phyloP scores from a whole-genome alignment of 1,284 basidiomycete genomes.

The Papiliotrema nemorosa region DNA sequence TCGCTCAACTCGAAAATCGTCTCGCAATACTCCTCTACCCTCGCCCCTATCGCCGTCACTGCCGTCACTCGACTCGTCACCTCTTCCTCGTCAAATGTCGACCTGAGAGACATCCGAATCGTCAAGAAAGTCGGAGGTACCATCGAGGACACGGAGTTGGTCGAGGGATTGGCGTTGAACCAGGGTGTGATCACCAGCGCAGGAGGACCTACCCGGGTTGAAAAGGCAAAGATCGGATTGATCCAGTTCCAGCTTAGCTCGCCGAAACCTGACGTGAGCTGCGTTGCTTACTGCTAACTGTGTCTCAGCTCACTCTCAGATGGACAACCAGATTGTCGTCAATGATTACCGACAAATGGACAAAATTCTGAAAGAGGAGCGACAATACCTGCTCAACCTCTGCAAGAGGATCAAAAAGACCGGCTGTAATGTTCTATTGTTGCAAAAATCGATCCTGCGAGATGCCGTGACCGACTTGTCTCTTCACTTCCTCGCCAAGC shows the following conservation, averaged over 20 bases:
- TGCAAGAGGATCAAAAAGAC: slow-evolving; percentile 99
- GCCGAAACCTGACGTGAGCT: slow-evolving; percentile 91
- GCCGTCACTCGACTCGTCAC: slow-evolving; percentile 90
- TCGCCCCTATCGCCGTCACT: slow-evolving; percentile 94
- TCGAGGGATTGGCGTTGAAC: slow-evolving; percentile 94
- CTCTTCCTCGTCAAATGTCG: slow-evolving; percentile 84
- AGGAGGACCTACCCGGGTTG: slow-evolving; percentile 90
- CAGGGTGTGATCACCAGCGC: slow-evolving; percentile 88
- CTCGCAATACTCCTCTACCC: slow-evolving; percentile 95
- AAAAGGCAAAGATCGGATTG: slow-evolving; percentile 98
- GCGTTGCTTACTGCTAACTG: not conserved
- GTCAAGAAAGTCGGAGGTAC: slow-evolving; percentile 99
- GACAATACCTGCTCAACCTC: slow-evolving; percentile 95
- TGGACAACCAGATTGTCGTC: slow-evolving; percentile 99
- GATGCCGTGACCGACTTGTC: slow-evolving; percentile 98
- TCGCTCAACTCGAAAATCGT: slow-evolving; percentile 99
- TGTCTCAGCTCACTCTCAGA: slow-evolving; percentile 55
- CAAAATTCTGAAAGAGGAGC: slow-evolving; percentile 98
- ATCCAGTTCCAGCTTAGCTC: slow-evolving; percentile 98
- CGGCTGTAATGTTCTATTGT: slow-evolving; percentile 96
- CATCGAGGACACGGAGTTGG: slow-evolving; percentile 96
- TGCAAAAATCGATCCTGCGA: slow-evolving; percentile 98
- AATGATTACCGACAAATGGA: slow-evolving; percentile 99
- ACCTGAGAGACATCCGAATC: slow-evolving; percentile 91
- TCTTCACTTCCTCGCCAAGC: slow-evolving; percentile 96